Evolutionary conservation across 768 basidiomycete species (phyloP).

Genomic region (Termitomyces sp.): DNA sequence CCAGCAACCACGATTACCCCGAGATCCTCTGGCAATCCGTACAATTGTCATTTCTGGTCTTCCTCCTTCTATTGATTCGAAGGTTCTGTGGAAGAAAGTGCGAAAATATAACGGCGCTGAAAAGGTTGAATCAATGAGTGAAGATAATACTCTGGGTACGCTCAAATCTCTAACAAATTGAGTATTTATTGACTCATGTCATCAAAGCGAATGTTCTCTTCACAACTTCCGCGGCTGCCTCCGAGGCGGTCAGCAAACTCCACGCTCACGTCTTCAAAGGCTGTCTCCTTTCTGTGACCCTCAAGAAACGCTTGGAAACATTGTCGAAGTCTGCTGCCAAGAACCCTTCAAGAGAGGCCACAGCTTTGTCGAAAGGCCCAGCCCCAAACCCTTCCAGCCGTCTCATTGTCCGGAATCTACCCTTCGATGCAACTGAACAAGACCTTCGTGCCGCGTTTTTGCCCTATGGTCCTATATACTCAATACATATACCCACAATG

Average conservation of each 20-base stretch:
- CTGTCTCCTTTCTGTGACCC: slow-evolving; percentile 72
- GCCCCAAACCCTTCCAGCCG: slow-evolving; percentile 70
- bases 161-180: neutral
- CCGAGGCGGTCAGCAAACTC: slow-evolving; percentile 68
- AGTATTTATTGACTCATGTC: neutral
- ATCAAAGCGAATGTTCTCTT: slow-evolving; percentile 68
- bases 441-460: slow-evolving; percentile 85
- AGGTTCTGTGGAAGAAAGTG: slow-evolving; percentile 79
- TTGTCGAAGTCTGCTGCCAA: slow-evolving; percentile 42
- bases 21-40: slow-evolving; percentile 79
- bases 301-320: slow-evolving; percentile 80
- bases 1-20: slow-evolving; percentile 26
- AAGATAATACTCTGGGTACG: slow-evolving; percentile 47
- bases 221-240: slow-evolving; percentile 57
- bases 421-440: slow-evolving; percentile 76
- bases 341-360: slow-evolving; percentile 15
- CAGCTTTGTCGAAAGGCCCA: slow-evolving; percentile 17
- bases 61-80: slow-evolving; percentile 54
- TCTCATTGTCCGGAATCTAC: slow-evolving; percentile 88
- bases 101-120: slow-evolving; percentile 76
- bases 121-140: slow-evolving; percentile 48
- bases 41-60: slow-evolving; percentile 78
- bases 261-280: slow-evolving; percentile 95
- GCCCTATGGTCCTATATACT: slow-evolving; percentile 81
- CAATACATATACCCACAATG: slow-evolving; percentile 68